Evolutionary conservation across 805 yeast genomes (phyloP).

Genomic region (Wickerhamiella slavikovae): DNA sequence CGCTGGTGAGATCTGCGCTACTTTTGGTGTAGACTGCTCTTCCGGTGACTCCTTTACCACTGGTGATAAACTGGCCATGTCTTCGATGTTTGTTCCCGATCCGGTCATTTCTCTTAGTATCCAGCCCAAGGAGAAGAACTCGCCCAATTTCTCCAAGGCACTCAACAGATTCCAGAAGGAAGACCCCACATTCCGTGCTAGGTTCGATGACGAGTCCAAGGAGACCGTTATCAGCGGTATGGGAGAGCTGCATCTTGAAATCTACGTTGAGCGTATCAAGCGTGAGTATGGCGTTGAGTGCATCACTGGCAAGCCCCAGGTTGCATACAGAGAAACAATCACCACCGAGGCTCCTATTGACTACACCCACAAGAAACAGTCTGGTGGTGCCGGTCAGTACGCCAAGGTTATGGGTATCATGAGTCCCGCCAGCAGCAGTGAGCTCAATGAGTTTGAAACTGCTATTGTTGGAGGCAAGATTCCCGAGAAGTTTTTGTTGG

Average conservation of each 20-base stretch:
- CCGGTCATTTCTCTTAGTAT: slow-evolving; percentile 91
- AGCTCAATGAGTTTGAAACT: slow-evolving; percentile 50
- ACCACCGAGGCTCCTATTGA: slow-evolving; percentile 57
- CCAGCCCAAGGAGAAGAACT: slow-evolving; percentile 71
- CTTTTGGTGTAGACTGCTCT: slow-evolving; percentile 96
- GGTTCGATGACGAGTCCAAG: slow-evolving; percentile 74
- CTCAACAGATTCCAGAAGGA: slow-evolving; percentile 95
- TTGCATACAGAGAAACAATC: slow-evolving; percentile 90
- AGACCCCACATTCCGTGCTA: slow-evolving; percentile 94
- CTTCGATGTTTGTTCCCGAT: slow-evolving; percentile 97
- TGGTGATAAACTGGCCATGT: slow-evolving; percentile 72
- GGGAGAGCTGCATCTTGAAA: slow-evolving; percentile 96
- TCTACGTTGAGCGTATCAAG: slow-evolving; percentile 93
- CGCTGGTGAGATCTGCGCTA: slow-evolving; percentile 98
- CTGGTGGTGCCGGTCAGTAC: slow-evolving; percentile 99
- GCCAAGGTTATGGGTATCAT: slow-evolving; percentile 86
- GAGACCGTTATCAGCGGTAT: slow-evolving; percentile 91
- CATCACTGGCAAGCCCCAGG: slow-evolving; percentile 92
- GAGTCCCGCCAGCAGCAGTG: slow-evolving; percentile 28
- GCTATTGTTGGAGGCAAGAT: slow-evolving; percentile 93
- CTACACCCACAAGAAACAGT: slow-evolving; percentile 90
- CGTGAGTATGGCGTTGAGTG: slow-evolving; percentile 95
- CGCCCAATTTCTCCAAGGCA: slow-evolving; percentile 85
- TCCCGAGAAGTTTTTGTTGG: slow-evolving; percentile 81
- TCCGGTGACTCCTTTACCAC: slow-evolving; percentile 97